Evolutionary conservation across 441 rosid genomes (phyloP).

Genomic region (Croton laevigatus): DNA sequence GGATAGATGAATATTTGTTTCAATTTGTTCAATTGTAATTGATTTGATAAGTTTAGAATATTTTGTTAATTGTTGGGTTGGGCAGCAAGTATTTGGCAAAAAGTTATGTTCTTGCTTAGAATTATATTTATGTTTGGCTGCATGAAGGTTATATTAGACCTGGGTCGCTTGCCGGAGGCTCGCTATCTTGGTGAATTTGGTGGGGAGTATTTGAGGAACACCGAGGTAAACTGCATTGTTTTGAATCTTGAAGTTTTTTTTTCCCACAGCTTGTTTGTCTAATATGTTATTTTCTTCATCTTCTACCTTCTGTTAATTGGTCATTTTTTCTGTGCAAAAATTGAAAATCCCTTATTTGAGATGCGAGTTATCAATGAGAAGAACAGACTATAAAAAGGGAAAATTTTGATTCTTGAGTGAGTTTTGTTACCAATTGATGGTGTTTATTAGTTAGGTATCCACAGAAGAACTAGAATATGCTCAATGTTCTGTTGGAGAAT

Average conservation of each 20-base stretch:
- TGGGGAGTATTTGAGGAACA: slow-evolving; percentile 50
- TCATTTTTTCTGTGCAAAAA: background rate
- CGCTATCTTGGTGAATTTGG: slow-evolving; percentile 56
- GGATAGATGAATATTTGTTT: background rate
- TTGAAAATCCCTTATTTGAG: background rate
- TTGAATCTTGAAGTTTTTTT: background rate
- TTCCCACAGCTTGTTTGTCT: background rate
- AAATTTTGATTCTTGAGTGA: background rate
- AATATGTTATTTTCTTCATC: no score
- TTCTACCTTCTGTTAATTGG: background rate
- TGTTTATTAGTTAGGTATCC: slow-evolving; percentile 50
- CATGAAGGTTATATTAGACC: slow-evolving; percentile 49
- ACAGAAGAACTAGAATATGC: slow-evolving; percentile 59
- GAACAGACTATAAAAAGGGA: background rate
- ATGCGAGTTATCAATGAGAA: background rate
- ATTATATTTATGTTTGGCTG: background rate
- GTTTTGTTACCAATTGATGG: slow-evolving; percentile 3
- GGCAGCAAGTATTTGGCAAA: background rate
- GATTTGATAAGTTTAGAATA: background rate
- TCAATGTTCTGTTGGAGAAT: slow-evolving; percentile 52
- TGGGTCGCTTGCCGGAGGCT: slow-evolving; percentile 65
- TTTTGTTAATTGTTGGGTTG: background rate
- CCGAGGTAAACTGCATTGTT: slow-evolving; percentile 43
- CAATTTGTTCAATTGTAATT: background rate
- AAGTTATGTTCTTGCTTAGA: background rate